Conservation (phyloP, 495 filamentous ascomycete genomes). For the Daldinia concentrica region DNA sequence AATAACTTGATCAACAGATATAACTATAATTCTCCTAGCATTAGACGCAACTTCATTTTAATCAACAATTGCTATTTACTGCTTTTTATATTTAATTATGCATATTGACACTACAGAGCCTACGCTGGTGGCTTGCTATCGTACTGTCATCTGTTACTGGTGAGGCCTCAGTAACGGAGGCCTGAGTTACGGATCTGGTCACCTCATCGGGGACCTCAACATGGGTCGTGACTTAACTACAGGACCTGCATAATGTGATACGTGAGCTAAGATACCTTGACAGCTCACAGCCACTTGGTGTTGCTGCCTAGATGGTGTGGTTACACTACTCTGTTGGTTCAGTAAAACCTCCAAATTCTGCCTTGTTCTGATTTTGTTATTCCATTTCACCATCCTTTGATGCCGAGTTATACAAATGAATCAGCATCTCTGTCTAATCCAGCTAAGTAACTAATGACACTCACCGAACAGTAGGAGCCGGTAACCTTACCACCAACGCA, state of each 20-base stretch:
- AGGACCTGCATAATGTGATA: background rate
- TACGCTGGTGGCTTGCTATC: background rate
- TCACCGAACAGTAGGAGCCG: background rate
- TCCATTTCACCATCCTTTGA: background rate
- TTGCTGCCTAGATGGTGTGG: background rate
- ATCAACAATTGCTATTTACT: background rate
- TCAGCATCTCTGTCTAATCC: background rate
- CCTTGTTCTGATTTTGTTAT: background rate
- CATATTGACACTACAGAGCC: background rate
- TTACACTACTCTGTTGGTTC: background rate
- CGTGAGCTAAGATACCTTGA: background rate
- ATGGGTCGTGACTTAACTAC: background rate
- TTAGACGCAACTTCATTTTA: background rate
- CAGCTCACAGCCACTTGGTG: background rate
- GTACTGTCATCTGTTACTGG: background rate
- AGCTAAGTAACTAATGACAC: background rate
- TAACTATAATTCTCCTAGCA: background rate
- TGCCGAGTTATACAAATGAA: background rate
- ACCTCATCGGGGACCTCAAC: background rate
- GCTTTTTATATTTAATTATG: background rate
- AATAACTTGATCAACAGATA: background rate
- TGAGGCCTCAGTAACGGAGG: background rate
- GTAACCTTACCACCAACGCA: background rate
- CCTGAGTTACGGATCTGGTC: background rate
- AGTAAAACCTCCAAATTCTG: background rate